A percentile compares a stretch with the other conserved stretches of the same genome.
These are phyloP conservation scores for Exidia glandulosa DNA, from an alignment of 768 basidiomycete species.

Conservation along the genomic window DNA sequence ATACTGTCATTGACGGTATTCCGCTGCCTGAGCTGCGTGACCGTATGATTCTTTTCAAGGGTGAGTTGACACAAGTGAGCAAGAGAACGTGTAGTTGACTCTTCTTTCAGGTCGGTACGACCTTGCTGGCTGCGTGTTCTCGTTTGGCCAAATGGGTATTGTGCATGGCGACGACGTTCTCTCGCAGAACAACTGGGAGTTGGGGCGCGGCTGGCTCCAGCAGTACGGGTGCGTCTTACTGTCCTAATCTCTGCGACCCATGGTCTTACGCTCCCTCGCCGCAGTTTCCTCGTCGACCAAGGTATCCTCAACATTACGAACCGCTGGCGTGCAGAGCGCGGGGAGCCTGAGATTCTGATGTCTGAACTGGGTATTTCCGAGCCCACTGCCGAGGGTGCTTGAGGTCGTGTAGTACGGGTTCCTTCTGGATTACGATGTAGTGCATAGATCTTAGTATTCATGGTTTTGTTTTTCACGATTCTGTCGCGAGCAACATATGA, in stretches of 20 bases:
- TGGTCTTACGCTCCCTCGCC: constrained; percentile 4
- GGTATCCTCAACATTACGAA: constrained; percentile 62
- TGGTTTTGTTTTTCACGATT: background rate
- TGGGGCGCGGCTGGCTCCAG: constrained; percentile 70
- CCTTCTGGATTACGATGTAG: background rate
- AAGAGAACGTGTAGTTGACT: background rate
- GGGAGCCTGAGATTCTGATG: constrained; percentile 58
- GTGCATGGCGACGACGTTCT: constrained; percentile 88
- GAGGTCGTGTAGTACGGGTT: background rate
- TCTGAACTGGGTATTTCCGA: constrained; percentile 32
- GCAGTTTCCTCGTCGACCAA: constrained; percentile 70
- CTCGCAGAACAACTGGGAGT: constrained; percentile 85
- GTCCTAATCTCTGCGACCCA: background rate
- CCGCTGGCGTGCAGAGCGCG: constrained; percentile 80
- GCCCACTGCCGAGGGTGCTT: background rate
- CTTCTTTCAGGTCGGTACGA: constrained; percentile 54
- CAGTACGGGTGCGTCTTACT: constrained; percentile 59
- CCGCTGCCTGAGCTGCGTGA: constrained; percentile 85
- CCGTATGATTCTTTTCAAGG: constrained; percentile 79
- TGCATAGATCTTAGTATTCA: background rate
- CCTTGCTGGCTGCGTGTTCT: constrained; percentile 67
- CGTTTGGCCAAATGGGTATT: constrained; percentile 54
- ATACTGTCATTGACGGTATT: constrained; percentile 84
- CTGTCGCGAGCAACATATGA: background rate
- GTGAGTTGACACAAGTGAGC: constrained; percentile 28